phyloP scores from a whole-genome alignment of 805 yeast genomes.

The Blastobotrys peoriensis region DNA sequence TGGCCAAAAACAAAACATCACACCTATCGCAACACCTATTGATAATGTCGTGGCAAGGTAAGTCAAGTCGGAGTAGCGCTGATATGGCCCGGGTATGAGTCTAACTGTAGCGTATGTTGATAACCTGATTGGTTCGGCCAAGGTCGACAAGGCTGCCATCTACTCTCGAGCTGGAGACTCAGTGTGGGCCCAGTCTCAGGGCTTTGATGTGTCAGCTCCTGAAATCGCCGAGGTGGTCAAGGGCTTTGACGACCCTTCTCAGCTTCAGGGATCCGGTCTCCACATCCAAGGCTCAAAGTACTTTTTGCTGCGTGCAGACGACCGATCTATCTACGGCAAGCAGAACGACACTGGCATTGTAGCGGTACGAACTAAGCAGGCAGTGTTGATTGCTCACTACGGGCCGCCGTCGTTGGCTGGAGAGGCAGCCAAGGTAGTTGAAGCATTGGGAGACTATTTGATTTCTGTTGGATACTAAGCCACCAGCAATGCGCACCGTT shows the following conservation, averaged over 20 bases:
- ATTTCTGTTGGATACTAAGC: conserved; percentile 74
- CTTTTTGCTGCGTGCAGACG: conserved; percentile 83
- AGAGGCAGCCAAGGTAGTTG: conserved; percentile 91
- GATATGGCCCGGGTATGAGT: background rate
- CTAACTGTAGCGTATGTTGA: conserved; percentile 79
- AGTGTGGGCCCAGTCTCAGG: conserved; percentile 82
- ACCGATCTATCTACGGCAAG: conserved; percentile 89
- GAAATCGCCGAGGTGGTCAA: conserved; percentile 70
- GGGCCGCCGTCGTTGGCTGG: conserved; percentile 81
- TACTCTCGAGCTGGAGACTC: conserved; percentile 94
- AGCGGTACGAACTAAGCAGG: conserved; percentile 90
- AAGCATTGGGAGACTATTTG: conserved; percentile 91
- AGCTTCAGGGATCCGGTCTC: conserved; percentile 78
- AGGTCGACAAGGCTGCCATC: conserved; percentile 86
- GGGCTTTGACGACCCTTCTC: conserved; percentile 76
- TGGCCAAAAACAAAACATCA: background rate
- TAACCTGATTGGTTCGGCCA: conserved; percentile 79
- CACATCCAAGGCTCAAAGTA: conserved; percentile 82
- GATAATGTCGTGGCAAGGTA: conserved; percentile 32
- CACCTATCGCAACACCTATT: background rate
- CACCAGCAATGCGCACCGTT: too few species aligned
- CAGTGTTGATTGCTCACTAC: conserved; percentile 89
- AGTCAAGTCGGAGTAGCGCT: conserved; percentile 4
- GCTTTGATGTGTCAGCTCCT: conserved; percentile 47
- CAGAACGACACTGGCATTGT: conserved; percentile 81